Percentiles rank a stretch among this genome's conserved stretches.
Conservation (phyloP, 352 stramenopile genomes). For the Pythium plurisporium region DNA sequence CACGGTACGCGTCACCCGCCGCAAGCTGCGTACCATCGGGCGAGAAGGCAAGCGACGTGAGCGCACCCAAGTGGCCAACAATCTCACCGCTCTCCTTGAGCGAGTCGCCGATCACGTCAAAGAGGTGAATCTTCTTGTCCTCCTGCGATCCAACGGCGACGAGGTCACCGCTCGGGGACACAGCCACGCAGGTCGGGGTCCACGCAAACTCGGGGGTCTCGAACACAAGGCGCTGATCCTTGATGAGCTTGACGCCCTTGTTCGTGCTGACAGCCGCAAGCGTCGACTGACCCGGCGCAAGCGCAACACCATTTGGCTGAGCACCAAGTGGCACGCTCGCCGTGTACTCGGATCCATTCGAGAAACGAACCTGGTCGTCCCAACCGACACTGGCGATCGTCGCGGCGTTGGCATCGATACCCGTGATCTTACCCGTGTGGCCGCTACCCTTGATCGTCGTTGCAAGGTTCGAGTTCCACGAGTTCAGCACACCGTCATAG, state of each 20-base stretch:
- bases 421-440: conserved; percentile 78
- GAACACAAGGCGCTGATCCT: conserved; percentile 64
- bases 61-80: conserved; percentile 60
- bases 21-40: conserved; percentile 81
- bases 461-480: conserved; percentile 77
- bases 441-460: conserved; percentile 34
- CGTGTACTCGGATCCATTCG: conserved; percentile 52
- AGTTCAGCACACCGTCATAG: conserved; percentile 92
- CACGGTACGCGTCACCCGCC: conserved; percentile 82
- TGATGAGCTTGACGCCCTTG: conserved; percentile 80
- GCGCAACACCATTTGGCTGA: conserved; percentile 63
- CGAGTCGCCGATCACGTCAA: conserved; percentile 63
- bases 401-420: conserved; percentile 57
- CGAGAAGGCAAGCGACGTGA: conserved; percentile 82
- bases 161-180: conserved; percentile 65
- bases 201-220: conserved; percentile 72
- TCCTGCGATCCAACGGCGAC: conserved; percentile 76
- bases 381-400: conserved; percentile 85
- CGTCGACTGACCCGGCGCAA: conserved; percentile 39
- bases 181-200: conserved; percentile 72
- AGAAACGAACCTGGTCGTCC: conserved; percentile 89
- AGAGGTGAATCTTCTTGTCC: conserved; percentile 87
- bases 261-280: conserved; percentile 70
- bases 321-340: conserved; percentile 56
- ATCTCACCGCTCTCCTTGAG: conserved; percentile 66